Evolutionary conservation across 345 rosid species (phyloP).

Genomic region (Gossypium mustelinum): DNA sequence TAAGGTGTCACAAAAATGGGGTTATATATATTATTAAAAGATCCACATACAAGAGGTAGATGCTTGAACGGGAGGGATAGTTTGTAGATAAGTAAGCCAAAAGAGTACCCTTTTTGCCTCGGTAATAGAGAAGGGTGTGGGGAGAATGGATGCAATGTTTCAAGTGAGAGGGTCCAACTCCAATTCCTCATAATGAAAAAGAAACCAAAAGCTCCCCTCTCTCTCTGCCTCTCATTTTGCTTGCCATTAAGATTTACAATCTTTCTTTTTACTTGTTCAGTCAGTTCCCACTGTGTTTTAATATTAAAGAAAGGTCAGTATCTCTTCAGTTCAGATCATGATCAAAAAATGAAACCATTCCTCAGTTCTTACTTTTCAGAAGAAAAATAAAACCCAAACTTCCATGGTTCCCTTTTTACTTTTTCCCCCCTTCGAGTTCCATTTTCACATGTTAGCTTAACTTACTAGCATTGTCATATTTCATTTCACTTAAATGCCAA

Average conservation of each 20-base stretch:
- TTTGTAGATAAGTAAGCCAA: not conserved
- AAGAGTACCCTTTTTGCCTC: not conserved
- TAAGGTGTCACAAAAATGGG: too few relatives aligned
- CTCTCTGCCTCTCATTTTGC: slow-evolving; percentile 28
- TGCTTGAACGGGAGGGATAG: not conserved
- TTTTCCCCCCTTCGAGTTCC: too few relatives aligned
- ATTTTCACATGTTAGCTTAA: too few relatives aligned
- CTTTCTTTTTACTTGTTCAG: slow-evolving; percentile 16
- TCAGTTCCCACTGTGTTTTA: not conserved
- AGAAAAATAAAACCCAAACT: not conserved
- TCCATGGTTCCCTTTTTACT: not conserved
- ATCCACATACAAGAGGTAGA: not conserved
- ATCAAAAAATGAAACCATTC: not conserved
- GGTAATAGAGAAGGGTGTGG: slow-evolving; percentile 1
- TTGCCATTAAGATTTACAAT: slow-evolving; percentile 47
- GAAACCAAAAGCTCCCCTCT: slow-evolving; percentile 35
- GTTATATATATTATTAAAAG: too few relatives aligned
- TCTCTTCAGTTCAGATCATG: slow-evolving; percentile 10
- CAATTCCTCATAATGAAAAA: slow-evolving; percentile 15
- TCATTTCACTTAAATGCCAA: too few relatives aligned
- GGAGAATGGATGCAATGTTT: slow-evolving; percentile 12
- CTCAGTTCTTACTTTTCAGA: too few relatives aligned
- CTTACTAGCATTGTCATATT: too few relatives aligned
- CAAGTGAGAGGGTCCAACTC: slow-evolving; percentile 10
- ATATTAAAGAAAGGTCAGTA: not conserved